phyloP scores from a whole-genome alignment of 1,284 basidiomycete species.

The Melanopsichium pennsylvanicum region DNA sequence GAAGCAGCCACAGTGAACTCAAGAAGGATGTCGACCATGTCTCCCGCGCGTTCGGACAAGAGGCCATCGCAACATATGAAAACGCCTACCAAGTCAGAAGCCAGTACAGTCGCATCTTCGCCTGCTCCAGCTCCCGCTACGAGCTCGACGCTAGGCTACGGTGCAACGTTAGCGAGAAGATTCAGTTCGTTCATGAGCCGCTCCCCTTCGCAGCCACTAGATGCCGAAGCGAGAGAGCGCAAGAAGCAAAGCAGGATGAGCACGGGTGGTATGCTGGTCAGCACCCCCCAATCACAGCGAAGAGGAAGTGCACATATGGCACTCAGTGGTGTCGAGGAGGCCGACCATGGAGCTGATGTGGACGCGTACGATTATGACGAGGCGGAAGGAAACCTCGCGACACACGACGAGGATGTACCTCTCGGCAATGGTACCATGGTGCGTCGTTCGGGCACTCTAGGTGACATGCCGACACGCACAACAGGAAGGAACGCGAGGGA shows the following conservation, averaged over 20 bases:
- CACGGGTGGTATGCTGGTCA: conserved; percentile 47
- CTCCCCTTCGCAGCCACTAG: conserved; percentile 50
- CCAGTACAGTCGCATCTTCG: conserved; percentile 9
- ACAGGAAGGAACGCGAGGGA: conserved; percentile 11
- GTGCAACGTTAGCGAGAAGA: conserved; percentile 46
- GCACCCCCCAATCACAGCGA: conserved; percentile 17
- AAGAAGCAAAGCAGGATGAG: conserved; percentile 56
- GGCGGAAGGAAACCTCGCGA: conserved; percentile 14
- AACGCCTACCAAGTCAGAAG: conserved; percentile 18
- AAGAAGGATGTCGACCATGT: conserved; percentile 22
- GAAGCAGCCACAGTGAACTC: conserved; percentile 7
- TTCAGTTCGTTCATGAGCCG: conserved; percentile 59
- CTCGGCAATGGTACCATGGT: conserved; percentile 24
- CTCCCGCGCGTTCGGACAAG: conserved; percentile 19
- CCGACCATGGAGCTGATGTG: conserved; percentile 5
- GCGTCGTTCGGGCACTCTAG: conserved; percentile 41
- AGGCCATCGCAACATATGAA: conserved; percentile 9
- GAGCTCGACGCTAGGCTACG: conserved; percentile 37
- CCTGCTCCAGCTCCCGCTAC: conserved; percentile 20
- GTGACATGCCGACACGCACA: conserved; percentile 30
- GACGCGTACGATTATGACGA: conserved; percentile 27
- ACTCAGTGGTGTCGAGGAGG: conserved; percentile 30
- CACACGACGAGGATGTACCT: conserved; percentile 30
- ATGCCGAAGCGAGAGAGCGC: conserved; percentile 48
- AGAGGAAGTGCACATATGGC: conserved; percentile 30